Evolutionary conservation across 352 stramenopile genomes (phyloP).

Genomic region (Globisporangium lucens): DNA sequence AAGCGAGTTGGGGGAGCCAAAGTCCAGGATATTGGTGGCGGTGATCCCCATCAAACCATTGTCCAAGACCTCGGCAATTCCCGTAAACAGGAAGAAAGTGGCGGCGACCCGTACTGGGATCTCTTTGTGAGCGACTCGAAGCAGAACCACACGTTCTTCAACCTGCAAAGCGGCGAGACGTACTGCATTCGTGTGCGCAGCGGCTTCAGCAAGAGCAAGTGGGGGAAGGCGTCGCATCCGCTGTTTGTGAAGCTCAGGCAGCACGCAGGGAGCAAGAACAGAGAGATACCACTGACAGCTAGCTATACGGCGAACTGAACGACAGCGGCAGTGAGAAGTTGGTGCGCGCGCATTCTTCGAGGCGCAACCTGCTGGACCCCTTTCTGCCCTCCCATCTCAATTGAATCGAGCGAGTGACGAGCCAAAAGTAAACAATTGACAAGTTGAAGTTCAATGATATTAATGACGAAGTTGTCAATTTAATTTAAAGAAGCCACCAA

Average conservation of each 20-base stretch:
- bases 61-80: neutral
- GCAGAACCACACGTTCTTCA: conserved; percentile 27
- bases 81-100: neutral
- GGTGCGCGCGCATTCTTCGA: too few relatives aligned
- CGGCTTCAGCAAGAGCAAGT: conserved; percentile 23
- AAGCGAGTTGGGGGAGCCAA: neutral
- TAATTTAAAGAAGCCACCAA: too few relatives aligned
- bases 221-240: conserved; percentile 21
- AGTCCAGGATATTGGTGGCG: neutral
- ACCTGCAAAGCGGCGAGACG: conserved; percentile 14
- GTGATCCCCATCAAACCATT: neutral
- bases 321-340: too few relatives aligned
- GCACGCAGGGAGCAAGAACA: too few relatives aligned
- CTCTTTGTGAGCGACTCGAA: conserved; percentile 21
- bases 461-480: too few relatives aligned
- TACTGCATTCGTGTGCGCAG: conserved; percentile 36
- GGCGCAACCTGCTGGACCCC: too few relatives aligned
- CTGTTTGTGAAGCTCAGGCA: conserved; percentile 19
- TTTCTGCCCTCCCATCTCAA: neutral
- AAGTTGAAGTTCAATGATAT: neutral
- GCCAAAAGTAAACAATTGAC: neutral
- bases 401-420: too few relatives aligned
- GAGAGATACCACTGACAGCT: too few relatives aligned
- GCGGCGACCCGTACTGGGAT: conserved; percentile 18
- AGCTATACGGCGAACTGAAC: too few relatives aligned